phyloP scores from a whole-genome alignment of 2,329 filamentous ascomycete genomes.

The Thermoascus crustaceus region DNA sequence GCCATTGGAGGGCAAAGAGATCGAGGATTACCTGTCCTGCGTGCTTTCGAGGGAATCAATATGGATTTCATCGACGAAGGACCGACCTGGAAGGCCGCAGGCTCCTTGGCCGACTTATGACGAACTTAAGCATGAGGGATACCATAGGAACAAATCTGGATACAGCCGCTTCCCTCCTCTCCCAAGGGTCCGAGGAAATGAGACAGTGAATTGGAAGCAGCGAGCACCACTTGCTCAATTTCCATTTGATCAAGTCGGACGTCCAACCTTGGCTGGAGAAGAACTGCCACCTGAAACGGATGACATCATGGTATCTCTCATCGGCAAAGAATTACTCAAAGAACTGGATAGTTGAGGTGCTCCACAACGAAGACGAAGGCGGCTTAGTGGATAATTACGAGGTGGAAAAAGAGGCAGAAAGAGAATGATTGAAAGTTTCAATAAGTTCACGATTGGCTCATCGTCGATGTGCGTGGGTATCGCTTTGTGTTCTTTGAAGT shows the following conservation, averaged over 20 bases:
- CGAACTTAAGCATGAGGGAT: conserved; percentile 26
- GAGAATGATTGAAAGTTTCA: background rate
- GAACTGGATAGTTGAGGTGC: conserved; percentile 10
- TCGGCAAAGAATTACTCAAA: conserved; percentile 10
- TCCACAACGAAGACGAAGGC: background rate
- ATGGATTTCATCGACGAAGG: conserved; percentile 14
- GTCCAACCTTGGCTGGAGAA: conserved; percentile 4
- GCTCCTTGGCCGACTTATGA: conserved; percentile 23
- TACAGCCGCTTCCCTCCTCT: conserved; percentile 23
- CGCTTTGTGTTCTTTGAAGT: background rate
- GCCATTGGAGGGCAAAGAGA: conserved; percentile 14
- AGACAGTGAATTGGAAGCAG: conserved; percentile 25
- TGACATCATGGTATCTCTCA: conserved; percentile 7
- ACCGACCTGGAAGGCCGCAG: conserved; percentile 7
- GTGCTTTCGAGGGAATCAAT: conserved; percentile 21
- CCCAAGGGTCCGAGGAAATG: conserved; percentile 24
- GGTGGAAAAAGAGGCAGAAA: background rate
- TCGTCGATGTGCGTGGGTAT: too few species aligned
- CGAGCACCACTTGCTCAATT: conserved; percentile 13
- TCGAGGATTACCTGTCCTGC: conserved; percentile 15
- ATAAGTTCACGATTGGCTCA: too few species aligned
- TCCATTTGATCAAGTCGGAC: conserved; percentile 17
- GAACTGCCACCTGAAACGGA: conserved; percentile 8
- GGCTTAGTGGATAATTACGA: background rate
- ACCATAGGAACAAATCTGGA: conserved; percentile 20